Percentiles rank a stretch among this genome's conserved stretches.
These are phyloP conservation scores for Dichotomocladium elegans DNA, from an alignment of 371 early-diverging fungal species.

Conservation along the genomic window DNA sequence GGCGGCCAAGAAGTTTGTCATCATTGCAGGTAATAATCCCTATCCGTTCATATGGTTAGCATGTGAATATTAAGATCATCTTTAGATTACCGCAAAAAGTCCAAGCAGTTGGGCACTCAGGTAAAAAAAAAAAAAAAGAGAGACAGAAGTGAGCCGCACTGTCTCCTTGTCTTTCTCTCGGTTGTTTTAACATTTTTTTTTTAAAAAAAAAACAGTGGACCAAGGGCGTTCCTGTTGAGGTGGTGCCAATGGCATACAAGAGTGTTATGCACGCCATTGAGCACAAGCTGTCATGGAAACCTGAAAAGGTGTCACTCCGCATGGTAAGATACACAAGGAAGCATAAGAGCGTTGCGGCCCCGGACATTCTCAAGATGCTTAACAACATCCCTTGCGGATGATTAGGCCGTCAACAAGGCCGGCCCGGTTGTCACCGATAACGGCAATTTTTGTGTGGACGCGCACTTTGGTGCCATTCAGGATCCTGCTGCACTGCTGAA, in stretches of 20 bases:
- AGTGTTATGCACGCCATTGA: slow-evolving; percentile 10
- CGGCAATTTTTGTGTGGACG: slow-evolving; percentile 92
- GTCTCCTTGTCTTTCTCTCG: too few species aligned
- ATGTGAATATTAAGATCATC: neutral
- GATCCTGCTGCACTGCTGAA: slow-evolving; percentile 53
- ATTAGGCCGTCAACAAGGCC: slow-evolving; percentile 62
- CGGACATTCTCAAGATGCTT: neutral
- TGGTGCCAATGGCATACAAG: slow-evolving; percentile 67
- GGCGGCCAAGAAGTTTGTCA: slow-evolving; percentile 74
- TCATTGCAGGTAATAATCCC: slow-evolving; percentile 65
- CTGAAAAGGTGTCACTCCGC: slow-evolving; percentile 52
- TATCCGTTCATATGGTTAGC: neutral
- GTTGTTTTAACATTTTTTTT: too few species aligned
- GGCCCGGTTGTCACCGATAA: slow-evolving; percentile 95
- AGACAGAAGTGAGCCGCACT: too few species aligned
- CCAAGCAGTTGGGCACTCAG: slow-evolving; percentile 67
- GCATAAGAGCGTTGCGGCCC: neutral
- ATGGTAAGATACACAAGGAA: slow-evolving; percentile 57
- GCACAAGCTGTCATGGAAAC: slow-evolving; percentile 23
- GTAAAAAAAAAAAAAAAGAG: too few species aligned
- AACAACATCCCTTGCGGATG: neutral
- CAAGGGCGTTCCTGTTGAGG: slow-evolving; percentile 88
- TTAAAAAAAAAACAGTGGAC: slow-evolving; percentile 72
- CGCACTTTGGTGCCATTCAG: slow-evolving; percentile 70
- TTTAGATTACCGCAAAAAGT: slow-evolving; percentile 79